These are phyloP conservation scores for Paramecium biaurelia DNA, from an alignment of 73 alveolate genomes.

Conservation along the genomic window DNA sequence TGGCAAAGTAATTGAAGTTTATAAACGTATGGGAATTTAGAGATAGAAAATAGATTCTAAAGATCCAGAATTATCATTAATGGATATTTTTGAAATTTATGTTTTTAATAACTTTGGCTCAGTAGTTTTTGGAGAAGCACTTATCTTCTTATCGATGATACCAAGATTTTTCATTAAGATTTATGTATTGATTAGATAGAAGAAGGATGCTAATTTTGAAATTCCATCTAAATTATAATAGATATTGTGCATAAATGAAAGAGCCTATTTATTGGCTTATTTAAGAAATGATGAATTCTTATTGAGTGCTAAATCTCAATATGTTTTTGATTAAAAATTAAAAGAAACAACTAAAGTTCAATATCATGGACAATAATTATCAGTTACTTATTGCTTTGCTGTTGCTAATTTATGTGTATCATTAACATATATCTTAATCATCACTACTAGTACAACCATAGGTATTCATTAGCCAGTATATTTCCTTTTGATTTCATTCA, in stretches of 20 bases:
- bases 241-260: not conserved
- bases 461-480: not conserved
- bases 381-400: not conserved
- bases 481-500: not conserved
- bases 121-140: not conserved
- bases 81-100: not conserved
- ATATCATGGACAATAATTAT: not conserved
- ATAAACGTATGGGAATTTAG: not conserved
- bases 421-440: not conserved
- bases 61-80: not conserved
- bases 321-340: not conserved
- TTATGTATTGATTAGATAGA: not conserved
- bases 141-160: not conserved
- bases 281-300: slow-evolving; percentile 22
- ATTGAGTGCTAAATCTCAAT: not conserved
- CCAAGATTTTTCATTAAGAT: not conserved
- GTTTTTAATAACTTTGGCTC: not conserved
- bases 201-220: not conserved
- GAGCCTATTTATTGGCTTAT: not conserved
- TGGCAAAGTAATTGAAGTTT: not conserved
- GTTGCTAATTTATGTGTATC: not conserved
- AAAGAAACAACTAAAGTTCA: not conserved
- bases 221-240: not conserved
- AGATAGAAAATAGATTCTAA: not conserved
- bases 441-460: not conserved